phyloP scores from a whole-genome alignment of 441 rosid genomes.

The Populus hybrid region DNA sequence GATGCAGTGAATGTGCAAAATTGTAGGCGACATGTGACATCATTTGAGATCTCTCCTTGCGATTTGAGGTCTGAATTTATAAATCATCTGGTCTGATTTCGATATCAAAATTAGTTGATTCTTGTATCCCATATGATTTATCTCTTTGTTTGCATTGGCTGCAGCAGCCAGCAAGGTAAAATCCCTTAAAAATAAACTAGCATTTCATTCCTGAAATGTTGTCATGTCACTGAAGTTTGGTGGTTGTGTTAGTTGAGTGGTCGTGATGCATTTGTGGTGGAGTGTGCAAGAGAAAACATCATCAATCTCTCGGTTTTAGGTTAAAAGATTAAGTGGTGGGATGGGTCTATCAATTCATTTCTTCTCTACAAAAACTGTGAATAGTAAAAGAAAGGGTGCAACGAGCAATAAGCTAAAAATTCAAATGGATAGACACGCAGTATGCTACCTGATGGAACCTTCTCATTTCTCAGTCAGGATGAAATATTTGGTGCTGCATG shows the following conservation, averaged over 20 bases:
- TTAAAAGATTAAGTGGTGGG: not conserved
- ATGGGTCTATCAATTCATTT: not conserved
- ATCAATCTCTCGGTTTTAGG: not conserved
- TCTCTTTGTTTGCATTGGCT: not conserved
- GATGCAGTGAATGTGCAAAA: slow-evolving; percentile 85
- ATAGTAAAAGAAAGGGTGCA: not conserved
- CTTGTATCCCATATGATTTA: not conserved
- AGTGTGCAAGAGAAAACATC: not conserved
- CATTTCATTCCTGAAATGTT: not conserved
- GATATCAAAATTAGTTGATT: slow-evolving; percentile 1
- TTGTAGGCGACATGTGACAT: slow-evolving; percentile 56
- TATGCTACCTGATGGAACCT: not conserved
- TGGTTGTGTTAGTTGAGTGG: not conserved
- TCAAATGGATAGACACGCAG: not conserved
- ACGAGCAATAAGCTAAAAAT: not conserved
- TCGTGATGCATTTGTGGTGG: not conserved
- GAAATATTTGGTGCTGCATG: not conserved
- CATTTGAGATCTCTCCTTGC: slow-evolving; percentile 60
- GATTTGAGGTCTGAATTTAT: slow-evolving; percentile 49
- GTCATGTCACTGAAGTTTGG: not conserved
- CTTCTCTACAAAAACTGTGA: not conserved
- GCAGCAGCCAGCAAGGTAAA: not conserved
- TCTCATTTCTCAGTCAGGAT: not conserved
- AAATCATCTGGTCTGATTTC: not conserved
- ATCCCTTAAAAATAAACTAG: not conserved